Conservation (phyloP, 148 eudicot species). For the Vaccinium darrowii region DNA sequence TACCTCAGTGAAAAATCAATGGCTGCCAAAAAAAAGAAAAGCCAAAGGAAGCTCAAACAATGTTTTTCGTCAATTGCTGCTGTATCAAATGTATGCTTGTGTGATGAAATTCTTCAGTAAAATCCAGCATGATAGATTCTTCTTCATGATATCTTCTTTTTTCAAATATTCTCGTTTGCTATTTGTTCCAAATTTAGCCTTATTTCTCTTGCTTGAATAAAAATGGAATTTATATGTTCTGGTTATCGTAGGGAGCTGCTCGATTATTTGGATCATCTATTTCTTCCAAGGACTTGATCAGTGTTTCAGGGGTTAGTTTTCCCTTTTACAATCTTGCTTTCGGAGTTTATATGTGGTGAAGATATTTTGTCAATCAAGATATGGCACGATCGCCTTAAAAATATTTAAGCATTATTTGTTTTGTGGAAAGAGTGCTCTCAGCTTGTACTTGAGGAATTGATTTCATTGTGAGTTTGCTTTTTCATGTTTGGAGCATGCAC, state of each 20-base stretch:
- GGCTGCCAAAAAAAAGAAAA: background rate
- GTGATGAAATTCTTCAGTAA: background rate
- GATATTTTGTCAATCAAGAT: background rate
- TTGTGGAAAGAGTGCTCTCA: background rate
- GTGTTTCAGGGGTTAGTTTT: conserved; percentile 68
- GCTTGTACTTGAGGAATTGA: background rate
- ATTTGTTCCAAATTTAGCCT: background rate
- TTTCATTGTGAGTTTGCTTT: background rate
- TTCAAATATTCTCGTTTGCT: background rate
- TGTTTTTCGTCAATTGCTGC: background rate
- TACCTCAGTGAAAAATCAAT: background rate
- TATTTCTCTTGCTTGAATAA: background rate
- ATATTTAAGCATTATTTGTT: background rate
- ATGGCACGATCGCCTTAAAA: background rate
- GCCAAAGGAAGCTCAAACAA: background rate
- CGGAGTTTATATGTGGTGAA: background rate
- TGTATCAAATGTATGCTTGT: background rate
- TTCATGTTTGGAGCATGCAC: background rate
- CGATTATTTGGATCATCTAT: conserved; percentile 90
- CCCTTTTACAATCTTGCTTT: background rate
- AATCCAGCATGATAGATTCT: background rate
- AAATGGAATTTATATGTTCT: background rate
- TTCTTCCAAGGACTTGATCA: conserved; percentile 76
- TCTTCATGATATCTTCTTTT: background rate
- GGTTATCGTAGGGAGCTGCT: conserved; percentile 80